Evolutionary conservation across 2,329 filamentous ascomycete species (phyloP), one percentile per base, ranked within the genome.

Genomic region (Thelonectria discophora): DNA sequence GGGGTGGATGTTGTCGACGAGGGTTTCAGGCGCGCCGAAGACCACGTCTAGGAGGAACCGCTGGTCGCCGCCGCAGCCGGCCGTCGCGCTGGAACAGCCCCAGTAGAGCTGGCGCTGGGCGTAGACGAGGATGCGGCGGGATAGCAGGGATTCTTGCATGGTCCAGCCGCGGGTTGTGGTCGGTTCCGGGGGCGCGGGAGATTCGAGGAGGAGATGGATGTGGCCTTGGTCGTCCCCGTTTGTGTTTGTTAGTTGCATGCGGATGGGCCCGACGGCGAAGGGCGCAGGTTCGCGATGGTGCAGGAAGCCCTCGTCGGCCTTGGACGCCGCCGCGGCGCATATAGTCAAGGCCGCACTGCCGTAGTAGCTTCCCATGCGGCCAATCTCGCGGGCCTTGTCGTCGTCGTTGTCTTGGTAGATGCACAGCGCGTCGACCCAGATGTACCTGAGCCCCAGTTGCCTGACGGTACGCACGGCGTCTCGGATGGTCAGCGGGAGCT

Each of bases 281-380:
- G 27, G 5, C 5, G 27, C 5, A 9, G 27, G 27, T 34, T 45
- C 5, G 21, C 5, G 2, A 39, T 46, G 21, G 52, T 12, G 50
- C 47, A n/a, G 64, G 8, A 24, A n/a, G 21, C 24, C 43, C 40
- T 64, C 63, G 32, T 57, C 59, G 2, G 6, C 5, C n/a, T 13
- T 48, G 24, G 12, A 58, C 34, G 32, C 69, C 64, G 37, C 68
- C 65, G 15, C 60, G 20, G 51, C 68, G 69, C 9, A 68, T 47
- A 2, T 57, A 27, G 18, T 70, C 40, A 21, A 32, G 67, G 10
- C n/a, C 1, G 63, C 55, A 2, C 46, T 34, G 1, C 55, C 57
- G 43, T 65, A 65, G 6, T 63, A 52, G 42, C 37, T 15, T 2
- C 48, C 17, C 63, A 65, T 65, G 5, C 55, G 34, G 3, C 47